Evolutionary conservation across 805 yeast genomes (phyloP).

Genomic region (Cyberlindnera lachancei): DNA sequence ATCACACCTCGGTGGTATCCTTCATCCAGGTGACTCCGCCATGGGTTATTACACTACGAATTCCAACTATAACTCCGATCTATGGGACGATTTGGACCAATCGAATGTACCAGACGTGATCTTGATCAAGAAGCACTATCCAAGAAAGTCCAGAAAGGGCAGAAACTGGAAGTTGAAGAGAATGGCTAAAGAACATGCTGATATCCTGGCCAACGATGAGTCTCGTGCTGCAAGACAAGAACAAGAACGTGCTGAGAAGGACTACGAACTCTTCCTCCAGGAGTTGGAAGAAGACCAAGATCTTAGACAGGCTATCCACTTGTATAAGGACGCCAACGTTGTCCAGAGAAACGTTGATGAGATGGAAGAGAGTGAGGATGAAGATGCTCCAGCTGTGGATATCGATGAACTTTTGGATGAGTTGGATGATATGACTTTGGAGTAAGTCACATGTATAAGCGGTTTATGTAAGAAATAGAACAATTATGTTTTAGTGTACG

Average conservation of each 20-base stretch:
- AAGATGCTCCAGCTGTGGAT: slow-evolving; percentile 69
- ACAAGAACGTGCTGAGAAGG: slow-evolving; percentile 86
- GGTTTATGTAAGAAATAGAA: too few relatives aligned
- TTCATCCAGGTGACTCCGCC: slow-evolving; percentile 95
- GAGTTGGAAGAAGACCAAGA: slow-evolving; percentile 97
- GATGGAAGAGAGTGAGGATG: slow-evolving; percentile 67
- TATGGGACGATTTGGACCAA: slow-evolving; percentile 64
- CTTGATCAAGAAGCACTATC: slow-evolving; percentile 81
- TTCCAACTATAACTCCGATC: slow-evolving; percentile 81
- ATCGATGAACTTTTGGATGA: slow-evolving; percentile 93
- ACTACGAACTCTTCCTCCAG: slow-evolving; percentile 91
- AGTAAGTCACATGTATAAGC: too few relatives aligned
- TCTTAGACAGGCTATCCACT: slow-evolving; percentile 80
- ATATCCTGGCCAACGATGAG: slow-evolving; percentile 68
- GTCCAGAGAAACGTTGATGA: slow-evolving; percentile 33
- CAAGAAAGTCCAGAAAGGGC: slow-evolving; percentile 70
- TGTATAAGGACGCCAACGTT: slow-evolving; percentile 65
- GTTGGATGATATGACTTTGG: slow-evolving; percentile 86
- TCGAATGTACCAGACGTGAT: slow-evolving; percentile 77
- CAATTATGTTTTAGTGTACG: too few relatives aligned
- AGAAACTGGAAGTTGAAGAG: slow-evolving; percentile 90
- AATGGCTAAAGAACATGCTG: slow-evolving; percentile 94
- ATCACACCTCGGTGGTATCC: slow-evolving; percentile 87
- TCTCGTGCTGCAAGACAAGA: slow-evolving; percentile 80
- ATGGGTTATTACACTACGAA: slow-evolving; percentile 84